Base-by-base conservation (phyloP, 768 basidiomycete genomes). In the Phanerochaete carnosa region DNA sequence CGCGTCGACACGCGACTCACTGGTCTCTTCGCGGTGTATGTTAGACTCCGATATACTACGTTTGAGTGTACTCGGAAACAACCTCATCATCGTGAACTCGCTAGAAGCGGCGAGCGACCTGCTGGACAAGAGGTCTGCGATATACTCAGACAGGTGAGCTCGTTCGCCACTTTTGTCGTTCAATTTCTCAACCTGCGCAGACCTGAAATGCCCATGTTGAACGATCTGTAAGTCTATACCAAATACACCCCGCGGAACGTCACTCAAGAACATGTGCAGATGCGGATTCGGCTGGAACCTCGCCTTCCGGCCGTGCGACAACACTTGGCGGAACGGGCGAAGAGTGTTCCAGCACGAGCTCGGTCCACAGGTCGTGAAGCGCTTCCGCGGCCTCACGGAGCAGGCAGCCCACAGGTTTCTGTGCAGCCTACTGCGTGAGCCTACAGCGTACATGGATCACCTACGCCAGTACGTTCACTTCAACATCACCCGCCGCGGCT, bases 41-140 rank as follows among this genome's bases (percentile, higher is more conserved):
- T 33, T 23, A 57, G 56, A 47, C 30, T 57, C 56, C 28, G 56
- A 57, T 33, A 26, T 57, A 7, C n/a, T 57, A 19, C 56, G 56
- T 1, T 15, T 57, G 25, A 47, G 47, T n/a, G 56, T 57, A 2
- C 56, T 57, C 19, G 56, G 56, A 16, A 66, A 65, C 28, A 64
- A 73, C 11, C 62, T 74, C 53, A 35, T 76, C 26, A 62, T 77
- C 13, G 57, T 76, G 29, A 75, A 73, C 63, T 70, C 75, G 2
- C 47, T 67, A 13, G 55, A 66, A 39, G 72, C 68, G 23, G 74
- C 73, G 28, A 64, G 60, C 12, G 75, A 76, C 35, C 68, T 77
- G 19, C 61, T 77, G 57, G 74, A 76, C 57, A 72, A 72, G 56
- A 66, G 70, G 13, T 67, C 71, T 57, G 49, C 63, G 15, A 73